These are phyloP conservation scores for Kondoa subrosea DNA, from an alignment of 768 basidiomycete species.

Conservation along the genomic window DNA sequence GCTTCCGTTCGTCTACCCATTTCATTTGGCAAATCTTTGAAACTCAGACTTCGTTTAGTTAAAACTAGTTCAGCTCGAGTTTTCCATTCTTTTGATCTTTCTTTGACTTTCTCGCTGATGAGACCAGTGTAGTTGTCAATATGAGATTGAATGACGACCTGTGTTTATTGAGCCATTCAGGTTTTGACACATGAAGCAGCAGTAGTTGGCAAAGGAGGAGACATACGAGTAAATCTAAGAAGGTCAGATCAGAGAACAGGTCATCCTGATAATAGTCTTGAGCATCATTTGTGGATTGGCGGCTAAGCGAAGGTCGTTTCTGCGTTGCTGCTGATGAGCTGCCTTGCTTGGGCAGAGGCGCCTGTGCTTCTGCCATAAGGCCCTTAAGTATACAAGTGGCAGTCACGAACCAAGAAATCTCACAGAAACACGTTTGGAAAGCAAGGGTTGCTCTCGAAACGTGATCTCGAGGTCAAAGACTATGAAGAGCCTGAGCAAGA, in stretches of 20 bases:
- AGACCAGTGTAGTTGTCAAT: slow-evolving; percentile 5
- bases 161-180: slow-evolving; percentile 18
- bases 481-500: too few species aligned
- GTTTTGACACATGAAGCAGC: slow-evolving; percentile 22
- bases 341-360: neutral
- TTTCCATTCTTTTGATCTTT: slow-evolving; percentile 2
- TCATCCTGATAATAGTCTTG: slow-evolving; percentile 17
- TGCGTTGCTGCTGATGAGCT: too few species aligned
- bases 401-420: too few species aligned
- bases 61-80: slow-evolving; percentile 16
- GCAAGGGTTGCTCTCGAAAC: too few species aligned
- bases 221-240: slow-evolving; percentile 23
- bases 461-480: too few species aligned
- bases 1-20: slow-evolving; percentile 14
- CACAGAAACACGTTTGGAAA: too few species aligned
- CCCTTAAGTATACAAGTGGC: too few species aligned
- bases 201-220: slow-evolving; percentile 21
- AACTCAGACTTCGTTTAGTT: slow-evolving; percentile 12
- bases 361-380: neutral
- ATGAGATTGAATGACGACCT: slow-evolving; percentile 14
- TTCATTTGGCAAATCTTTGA: neutral
- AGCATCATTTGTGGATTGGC: neutral
- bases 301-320: neutral
- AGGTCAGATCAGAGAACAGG: slow-evolving; percentile 16
- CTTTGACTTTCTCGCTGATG: slow-evolving; percentile 5